Evolutionary conservation across 345 rosid genomes (phyloP).

Genomic region (Aegle marmelos): DNA sequence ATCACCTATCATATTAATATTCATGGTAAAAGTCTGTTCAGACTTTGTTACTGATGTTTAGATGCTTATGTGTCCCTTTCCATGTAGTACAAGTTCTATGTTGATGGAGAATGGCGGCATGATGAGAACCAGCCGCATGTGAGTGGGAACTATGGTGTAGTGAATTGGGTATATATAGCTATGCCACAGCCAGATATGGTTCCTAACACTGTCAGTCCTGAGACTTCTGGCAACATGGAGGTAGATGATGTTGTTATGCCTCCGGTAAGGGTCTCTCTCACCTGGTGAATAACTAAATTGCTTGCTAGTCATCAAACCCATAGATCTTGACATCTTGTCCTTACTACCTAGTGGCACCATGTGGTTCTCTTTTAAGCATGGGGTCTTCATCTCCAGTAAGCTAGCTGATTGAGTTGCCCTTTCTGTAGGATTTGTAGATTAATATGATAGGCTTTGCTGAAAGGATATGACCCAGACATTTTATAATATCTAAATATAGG

Average conservation of each 20-base stretch:
- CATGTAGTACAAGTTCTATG: conserved; percentile 80
- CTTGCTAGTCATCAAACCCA: not conserved
- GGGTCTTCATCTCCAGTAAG: not conserved
- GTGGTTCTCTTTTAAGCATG: not conserved
- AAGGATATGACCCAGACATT: not conserved
- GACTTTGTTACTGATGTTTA: conserved; percentile 19
- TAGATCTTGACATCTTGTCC: not conserved
- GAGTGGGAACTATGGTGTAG: conserved; percentile 54
- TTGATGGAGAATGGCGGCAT: conserved; percentile 93
- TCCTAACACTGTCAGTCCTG: conserved; percentile 35
- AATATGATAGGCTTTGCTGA: not conserved
- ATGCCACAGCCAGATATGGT: conserved; percentile 39
- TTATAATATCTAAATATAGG: not conserved
- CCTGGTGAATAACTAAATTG: not conserved
- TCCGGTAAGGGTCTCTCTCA: conserved; percentile 39
- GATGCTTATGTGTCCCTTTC: conserved; percentile 14
- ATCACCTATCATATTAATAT: not conserved
- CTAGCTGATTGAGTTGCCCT: not conserved
- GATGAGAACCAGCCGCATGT: conserved; percentile 73
- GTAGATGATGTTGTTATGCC: conserved; percentile 57
- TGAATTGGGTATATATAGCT: conserved; percentile 62
- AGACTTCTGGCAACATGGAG: conserved; percentile 58
- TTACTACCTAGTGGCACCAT: not conserved
- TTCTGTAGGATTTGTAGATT: not conserved
- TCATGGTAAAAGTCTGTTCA: conserved; percentile 11